These are phyloP conservation scores for Cyphellophora attinorum DNA, from an alignment of 2,329 filamentous ascomycete genomes.

Conservation along the genomic window DNA sequence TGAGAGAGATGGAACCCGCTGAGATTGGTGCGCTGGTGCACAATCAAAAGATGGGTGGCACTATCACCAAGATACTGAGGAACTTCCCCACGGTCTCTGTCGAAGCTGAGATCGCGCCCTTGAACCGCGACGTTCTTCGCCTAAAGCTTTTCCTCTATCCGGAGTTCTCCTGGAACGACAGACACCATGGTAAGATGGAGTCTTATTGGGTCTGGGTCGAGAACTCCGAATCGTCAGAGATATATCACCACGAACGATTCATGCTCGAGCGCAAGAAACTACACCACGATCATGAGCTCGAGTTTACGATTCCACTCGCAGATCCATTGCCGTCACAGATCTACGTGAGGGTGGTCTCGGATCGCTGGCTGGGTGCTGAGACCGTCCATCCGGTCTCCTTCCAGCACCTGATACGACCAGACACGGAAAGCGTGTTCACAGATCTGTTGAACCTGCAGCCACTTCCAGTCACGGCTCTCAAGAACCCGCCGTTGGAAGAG, in stretches of 20 bases:
- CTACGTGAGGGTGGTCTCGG: conserved; percentile 87
- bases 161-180: conserved; percentile 91
- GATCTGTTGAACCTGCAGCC: conserved; percentile 88
- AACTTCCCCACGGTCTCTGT: conserved; percentile 89
- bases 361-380: conserved; percentile 93
- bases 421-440: conserved; percentile 95
- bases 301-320: conserved; percentile 90
- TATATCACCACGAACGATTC: conserved; percentile 96
- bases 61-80: conserved; percentile 69
- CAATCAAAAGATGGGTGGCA: conserved; percentile 77
- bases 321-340: conserved; percentile 93
- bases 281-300: conserved; percentile 92
- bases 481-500: conserved; percentile 78
- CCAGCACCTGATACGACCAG: conserved; percentile 91
- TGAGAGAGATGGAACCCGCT: conserved; percentile 85
- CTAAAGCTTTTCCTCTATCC: conserved; percentile 78
- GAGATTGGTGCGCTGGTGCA: conserved; percentile 89
- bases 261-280: conserved; percentile 84
- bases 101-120: conserved; percentile 86
- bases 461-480: conserved; percentile 73
- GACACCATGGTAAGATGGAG: conserved; percentile 85
- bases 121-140: conserved; percentile 90
- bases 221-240: conserved; percentile 93
- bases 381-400: conserved; percentile 93
- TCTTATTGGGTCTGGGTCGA: conserved; percentile 99